Base-by-base conservation (phyloP, 345 rosid genomes). In the Psidium guajava region DNA sequence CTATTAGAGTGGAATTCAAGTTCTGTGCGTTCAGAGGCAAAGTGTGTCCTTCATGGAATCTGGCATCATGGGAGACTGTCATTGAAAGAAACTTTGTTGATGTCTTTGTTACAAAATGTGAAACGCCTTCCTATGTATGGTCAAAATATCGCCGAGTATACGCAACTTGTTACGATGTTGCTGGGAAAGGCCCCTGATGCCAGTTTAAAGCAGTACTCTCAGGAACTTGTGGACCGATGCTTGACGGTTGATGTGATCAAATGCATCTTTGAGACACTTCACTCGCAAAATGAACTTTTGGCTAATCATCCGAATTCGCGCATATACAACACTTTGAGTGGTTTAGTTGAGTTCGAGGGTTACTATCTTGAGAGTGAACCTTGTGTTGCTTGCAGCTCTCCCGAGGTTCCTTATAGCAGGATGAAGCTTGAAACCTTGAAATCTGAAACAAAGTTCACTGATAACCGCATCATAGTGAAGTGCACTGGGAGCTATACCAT, bases 301-400 rank as follows among this genome's bases (percentile, higher is more conserved):
- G 99, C 99, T 87, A 96, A 97, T 91, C 99, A 97, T 91, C 99
- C 99, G 82, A 96, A 97, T 93, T 97, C 99, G 77, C 97, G 98
- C 86, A 95, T 97, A 85, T 97, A 97, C 88, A 97, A 91, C 87
- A 94, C 99, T 82, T 91, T 96, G 91, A 92, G 98, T 88, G 92
- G 98, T 88, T 94, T 97, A 77, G 98, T 97, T 88, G 99, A 96
- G 85, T 97, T 97, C 87, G 99, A 96, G 90, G 99, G 99, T 84
- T 97, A 97, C 90, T 97, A 96, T 92, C 98, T 97, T 83, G 99
- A 97, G 93, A 97, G 98, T 82, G 99, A 97, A 86, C 99, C 99
- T 25, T 97, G 99, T 92, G 99, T 97, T 84, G 93, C 99, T 83
- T 97, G 99, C 92, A 97, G 99, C 89, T 93, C 99, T 85, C 99